These are phyloP conservation scores for Mytilinidion resinicola DNA, from an alignment of 495 filamentous ascomycete species.

Conservation along the genomic window DNA sequence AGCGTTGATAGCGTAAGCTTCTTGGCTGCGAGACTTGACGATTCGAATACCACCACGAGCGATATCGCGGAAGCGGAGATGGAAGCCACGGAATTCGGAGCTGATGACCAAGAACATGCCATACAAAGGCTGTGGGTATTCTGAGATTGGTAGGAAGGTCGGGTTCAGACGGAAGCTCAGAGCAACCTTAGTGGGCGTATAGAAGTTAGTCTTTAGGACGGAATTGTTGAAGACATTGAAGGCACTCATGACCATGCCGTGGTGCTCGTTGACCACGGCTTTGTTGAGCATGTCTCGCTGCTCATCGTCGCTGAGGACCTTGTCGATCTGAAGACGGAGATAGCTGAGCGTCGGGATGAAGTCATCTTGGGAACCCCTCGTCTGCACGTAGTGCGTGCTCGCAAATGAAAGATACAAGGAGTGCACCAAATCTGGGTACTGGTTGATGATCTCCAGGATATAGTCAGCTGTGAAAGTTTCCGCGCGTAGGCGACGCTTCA, in stretches of 20 bases:
- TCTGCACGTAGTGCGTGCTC: constrained; percentile 81
- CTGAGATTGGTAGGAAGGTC: constrained; percentile 76
- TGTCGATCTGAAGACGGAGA: constrained; percentile 62
- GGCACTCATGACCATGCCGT: constrained; percentile 96
- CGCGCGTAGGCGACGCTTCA: constrained; percentile 89
- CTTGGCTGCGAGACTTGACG: constrained; percentile 91
- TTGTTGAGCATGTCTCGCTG: constrained; percentile 76
- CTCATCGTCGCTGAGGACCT: constrained; percentile 69
- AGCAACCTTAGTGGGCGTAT: constrained; percentile 97
- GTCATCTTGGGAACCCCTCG: constrained; percentile 66
- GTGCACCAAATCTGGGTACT: constrained; percentile 82
- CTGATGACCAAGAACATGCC: constrained; percentile 98
- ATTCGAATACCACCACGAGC: constrained; percentile 96
- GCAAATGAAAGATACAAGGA: constrained; percentile 89
- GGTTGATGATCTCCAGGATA: constrained; percentile 91
- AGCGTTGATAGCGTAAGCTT: constrained; percentile 93
- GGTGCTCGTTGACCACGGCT: constrained; percentile 83
- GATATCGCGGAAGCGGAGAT: constrained; percentile 95
- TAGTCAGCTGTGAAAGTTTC: constrained; percentile 98
- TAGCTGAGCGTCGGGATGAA: constrained; percentile 78
- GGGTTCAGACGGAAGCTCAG: constrained; percentile 94
- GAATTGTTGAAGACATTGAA: constrained; percentile 90
- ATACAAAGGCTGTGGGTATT: constrained; percentile 90
- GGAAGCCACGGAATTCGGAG: constrained; percentile 94
- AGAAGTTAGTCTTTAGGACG: constrained; percentile 97